phyloP scores from a whole-genome alignment of 306 rosid genomes.

The Astragalus glycyphyllos region DNA sequence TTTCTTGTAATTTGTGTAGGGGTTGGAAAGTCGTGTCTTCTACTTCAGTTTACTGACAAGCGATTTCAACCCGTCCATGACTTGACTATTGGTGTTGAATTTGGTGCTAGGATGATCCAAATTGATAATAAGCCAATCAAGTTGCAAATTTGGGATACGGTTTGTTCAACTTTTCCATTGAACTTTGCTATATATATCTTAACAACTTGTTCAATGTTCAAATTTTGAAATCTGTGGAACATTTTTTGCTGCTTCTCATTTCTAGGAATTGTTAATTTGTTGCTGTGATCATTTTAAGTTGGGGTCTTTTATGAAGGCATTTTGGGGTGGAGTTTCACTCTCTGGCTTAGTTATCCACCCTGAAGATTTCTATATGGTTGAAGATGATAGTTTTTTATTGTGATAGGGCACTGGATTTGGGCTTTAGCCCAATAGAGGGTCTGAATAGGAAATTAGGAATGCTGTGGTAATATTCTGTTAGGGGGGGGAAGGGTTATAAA shows the following conservation, averaged over 20 bases:
- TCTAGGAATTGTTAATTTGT: constrained; percentile 12
- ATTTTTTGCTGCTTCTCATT: background rate
- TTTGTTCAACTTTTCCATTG: constrained; percentile 44
- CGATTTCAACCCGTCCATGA: constrained; percentile 98
- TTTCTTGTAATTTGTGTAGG: constrained; percentile 50
- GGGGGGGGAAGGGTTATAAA: too few species aligned
- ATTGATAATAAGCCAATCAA: constrained; percentile 91
- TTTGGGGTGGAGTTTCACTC: constrained; percentile 24
- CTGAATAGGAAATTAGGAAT: too few species aligned
- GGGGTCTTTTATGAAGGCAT: constrained; percentile 11
- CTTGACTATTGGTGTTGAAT: constrained; percentile 96
- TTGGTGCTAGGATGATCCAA: constrained; percentile 97
- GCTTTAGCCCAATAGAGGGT: too few species aligned
- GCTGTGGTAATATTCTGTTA: too few species aligned
- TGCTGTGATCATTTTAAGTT: background rate
- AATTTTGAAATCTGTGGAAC: background rate
- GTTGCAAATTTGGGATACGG: constrained; percentile 99
- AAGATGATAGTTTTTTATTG: constrained; percentile 20
- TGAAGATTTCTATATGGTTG: background rate
- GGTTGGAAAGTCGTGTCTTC: constrained; percentile 96
- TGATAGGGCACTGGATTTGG: too few species aligned
- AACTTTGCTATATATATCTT: constrained; percentile 2
- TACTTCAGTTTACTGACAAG: constrained; percentile 97
- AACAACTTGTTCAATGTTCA: constrained; percentile 1
- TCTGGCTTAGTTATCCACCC: background rate